Conservation (phyloP, 768 basidiomycete genomes). For the Cubamyces lactineus region DNA sequence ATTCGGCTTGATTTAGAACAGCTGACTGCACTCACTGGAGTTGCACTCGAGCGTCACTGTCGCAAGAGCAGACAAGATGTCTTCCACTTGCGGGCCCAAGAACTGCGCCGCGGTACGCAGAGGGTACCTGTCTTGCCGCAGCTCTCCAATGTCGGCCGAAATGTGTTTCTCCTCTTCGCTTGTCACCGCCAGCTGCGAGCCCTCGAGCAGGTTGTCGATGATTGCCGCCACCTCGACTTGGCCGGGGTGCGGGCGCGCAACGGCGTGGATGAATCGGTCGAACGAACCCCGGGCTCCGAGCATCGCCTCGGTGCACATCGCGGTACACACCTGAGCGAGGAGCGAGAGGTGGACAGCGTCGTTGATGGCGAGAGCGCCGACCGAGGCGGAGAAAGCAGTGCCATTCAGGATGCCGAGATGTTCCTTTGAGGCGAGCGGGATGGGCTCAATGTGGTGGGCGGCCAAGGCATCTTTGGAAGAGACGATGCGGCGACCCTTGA, state of each 20-base stretch:
- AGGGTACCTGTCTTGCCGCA: slow-evolving; percentile 82
- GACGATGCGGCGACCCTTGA: slow-evolving; percentile 53
- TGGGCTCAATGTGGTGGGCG: slow-evolving; percentile 61
- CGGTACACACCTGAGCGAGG: slow-evolving; percentile 74
- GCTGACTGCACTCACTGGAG: slow-evolving; percentile 57
- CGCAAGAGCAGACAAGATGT: slow-evolving; percentile 65
- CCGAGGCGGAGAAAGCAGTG: slow-evolving; percentile 81
- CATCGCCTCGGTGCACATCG: slow-evolving; percentile 84
- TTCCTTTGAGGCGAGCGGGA: slow-evolving; percentile 74
- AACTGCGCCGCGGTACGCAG: slow-evolving; percentile 82
- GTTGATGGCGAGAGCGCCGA: slow-evolving; percentile 73
- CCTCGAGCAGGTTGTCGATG: slow-evolving; percentile 70
- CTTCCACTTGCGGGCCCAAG: slow-evolving; percentile 84
- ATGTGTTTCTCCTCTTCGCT: slow-evolving; percentile 72
- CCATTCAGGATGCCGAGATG: slow-evolving; percentile 85
- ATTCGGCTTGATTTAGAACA: neutral
- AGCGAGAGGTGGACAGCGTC: slow-evolving; percentile 71
- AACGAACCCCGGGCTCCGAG: slow-evolving; percentile 72
- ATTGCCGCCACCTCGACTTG: slow-evolving; percentile 78
- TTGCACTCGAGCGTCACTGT: slow-evolving; percentile 79
- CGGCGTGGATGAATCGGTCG: slow-evolving; percentile 76
- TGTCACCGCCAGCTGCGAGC: slow-evolving; percentile 66
- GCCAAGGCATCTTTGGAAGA: slow-evolving; percentile 60
- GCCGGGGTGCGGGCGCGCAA: slow-evolving; percentile 81
- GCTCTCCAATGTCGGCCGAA: slow-evolving; percentile 68